A percentile compares a stretch with the other conserved stretches of the same genome.
These are phyloP conservation scores for Talaromyces sp. DNA, from an alignment of 2,329 filamentous ascomycete genomes.

Conservation along the genomic window DNA sequence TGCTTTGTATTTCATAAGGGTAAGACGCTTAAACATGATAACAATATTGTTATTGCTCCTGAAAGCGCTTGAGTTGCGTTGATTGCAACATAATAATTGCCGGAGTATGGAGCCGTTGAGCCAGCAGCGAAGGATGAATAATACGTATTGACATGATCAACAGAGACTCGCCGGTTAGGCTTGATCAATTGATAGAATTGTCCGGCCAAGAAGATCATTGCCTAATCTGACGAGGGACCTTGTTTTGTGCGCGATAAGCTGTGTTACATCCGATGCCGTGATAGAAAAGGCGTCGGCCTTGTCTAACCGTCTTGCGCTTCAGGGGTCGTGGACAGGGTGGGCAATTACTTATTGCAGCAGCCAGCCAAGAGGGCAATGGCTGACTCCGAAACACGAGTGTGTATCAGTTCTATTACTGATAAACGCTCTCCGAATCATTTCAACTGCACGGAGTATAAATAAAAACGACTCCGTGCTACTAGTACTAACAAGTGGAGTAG, in stretches of 20 bases:
- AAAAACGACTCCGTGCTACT: too few relatives aligned
- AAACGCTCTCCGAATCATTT: too few relatives aligned
- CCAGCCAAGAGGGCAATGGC: neutral
- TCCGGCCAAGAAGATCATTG: neutral
- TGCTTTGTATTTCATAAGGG: neutral
- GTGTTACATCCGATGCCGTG: neutral
- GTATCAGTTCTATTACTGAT: neutral
- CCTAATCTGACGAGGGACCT: neutral
- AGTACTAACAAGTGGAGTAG: neutral
- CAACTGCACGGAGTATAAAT: neutral
- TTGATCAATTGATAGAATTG: neutral
- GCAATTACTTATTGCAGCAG: neutral
- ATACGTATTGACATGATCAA: neutral
- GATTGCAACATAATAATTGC: neutral
- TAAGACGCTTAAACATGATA: neutral
- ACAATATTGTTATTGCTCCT: neutral
- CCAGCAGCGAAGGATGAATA: neutral
- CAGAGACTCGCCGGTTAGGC: neutral
- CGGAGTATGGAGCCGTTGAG: neutral
- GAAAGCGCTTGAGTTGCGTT: neutral
- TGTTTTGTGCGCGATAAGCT: neutral
- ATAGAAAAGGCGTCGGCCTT: neutral
- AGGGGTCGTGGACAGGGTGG: neutral
- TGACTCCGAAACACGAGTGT: neutral
- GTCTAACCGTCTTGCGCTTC: neutral